Base-by-base conservation (phyloP, 2,329 filamentous ascomycete genomes). In the Ophidiomyces ophidiicola region DNA sequence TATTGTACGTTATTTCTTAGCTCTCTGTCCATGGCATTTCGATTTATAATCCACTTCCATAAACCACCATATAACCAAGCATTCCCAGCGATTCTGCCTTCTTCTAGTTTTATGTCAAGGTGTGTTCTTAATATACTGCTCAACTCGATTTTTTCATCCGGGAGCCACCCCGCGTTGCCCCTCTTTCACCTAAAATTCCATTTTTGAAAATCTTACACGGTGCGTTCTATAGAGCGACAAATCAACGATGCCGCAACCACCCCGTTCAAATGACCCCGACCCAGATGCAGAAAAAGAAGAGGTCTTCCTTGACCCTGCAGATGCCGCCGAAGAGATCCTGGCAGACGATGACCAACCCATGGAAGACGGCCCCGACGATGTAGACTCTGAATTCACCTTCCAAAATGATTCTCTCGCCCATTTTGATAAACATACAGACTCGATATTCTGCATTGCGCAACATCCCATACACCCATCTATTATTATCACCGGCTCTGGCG, bases 351-450 rank as follows among this genome's bases (percentile, higher is more conserved):
- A 93, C 57, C 71, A 83, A 39, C 74, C 74, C 30, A 93, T 94
- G 84, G 84, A 88, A 54, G 82, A 77, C 3, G 74, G 74, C 44
- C 76, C 78, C 39, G 80, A 82, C 20, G 73, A 72, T 32, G 70
- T 72, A 37, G 64, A 68, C 24, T 64, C 80, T 58, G 84, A 90
- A 58, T 76, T 94, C 29, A 65, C 75, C 29, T 70, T 96, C 5
- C 76, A 90, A 46, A 98, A 96, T 69, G 88, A 98, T 69, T 92
- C 85, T 48, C 70, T 80, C 49, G 88, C 85, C 44, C 88, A 93
- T 68, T 94, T 96, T 56, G 90, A 96, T 67, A 62, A 66, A 24
- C 85, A 94, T 67, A 81, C 78, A 51, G 86, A 94, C 70, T 87
- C 81, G 44, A 82, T 98, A 54, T 98, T 94, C 68, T 78, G 83